phyloP scores from a whole-genome alignment of 495 filamentous ascomycete genomes.

The Halenospora varia region DNA sequence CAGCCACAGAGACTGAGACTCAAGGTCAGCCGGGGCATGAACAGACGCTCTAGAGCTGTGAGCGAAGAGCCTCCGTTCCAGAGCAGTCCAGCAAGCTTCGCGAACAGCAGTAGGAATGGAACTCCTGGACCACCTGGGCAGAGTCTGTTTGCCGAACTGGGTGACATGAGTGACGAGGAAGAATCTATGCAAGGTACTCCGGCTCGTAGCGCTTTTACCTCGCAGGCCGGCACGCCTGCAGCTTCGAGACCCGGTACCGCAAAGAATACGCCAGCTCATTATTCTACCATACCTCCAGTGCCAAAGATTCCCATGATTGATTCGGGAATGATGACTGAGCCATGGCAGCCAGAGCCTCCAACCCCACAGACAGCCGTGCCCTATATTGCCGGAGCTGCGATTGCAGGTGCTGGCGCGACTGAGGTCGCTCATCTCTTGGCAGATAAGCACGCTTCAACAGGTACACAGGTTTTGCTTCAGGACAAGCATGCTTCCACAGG shows the following conservation, averaged over 20 bases:
- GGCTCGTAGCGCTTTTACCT: slow-evolving; percentile 38
- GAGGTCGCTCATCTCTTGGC: slow-evolving; percentile 8
- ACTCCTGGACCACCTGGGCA: slow-evolving; percentile 58
- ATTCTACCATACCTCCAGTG: slow-evolving; percentile 45
- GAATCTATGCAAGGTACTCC: slow-evolving; percentile 25
- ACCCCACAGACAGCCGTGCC: slow-evolving; percentile 18
- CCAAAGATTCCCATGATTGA: slow-evolving; percentile 64
- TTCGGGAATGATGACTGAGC: slow-evolving; percentile 84
- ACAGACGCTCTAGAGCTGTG: slow-evolving; percentile 57
- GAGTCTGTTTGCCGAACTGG: slow-evolving; percentile 88
- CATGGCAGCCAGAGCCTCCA: slow-evolving; percentile 34
- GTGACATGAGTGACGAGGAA: slow-evolving; percentile 64
- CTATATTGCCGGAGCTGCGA: slow-evolving; percentile 1
- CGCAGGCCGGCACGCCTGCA: slow-evolving; percentile 33
- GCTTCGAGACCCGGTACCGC: slow-evolving; percentile 30
- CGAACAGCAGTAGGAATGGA: slow-evolving; percentile 40
- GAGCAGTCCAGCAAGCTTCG: slow-evolving; percentile 54
- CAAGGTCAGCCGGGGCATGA: slow-evolving; percentile 57
- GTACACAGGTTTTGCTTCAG: not conserved
- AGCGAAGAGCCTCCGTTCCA: slow-evolving; percentile 55
- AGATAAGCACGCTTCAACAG: not conserved
- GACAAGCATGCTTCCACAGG: slow-evolving; percentile 1
- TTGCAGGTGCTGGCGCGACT: slow-evolving; percentile 11
- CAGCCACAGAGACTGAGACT: slow-evolving; percentile 67
- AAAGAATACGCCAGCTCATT: slow-evolving; percentile 47